Base-by-base conservation (phyloP, 371 early-diverging fungal species). In the Syncephalis plumigaleata region DNA sequence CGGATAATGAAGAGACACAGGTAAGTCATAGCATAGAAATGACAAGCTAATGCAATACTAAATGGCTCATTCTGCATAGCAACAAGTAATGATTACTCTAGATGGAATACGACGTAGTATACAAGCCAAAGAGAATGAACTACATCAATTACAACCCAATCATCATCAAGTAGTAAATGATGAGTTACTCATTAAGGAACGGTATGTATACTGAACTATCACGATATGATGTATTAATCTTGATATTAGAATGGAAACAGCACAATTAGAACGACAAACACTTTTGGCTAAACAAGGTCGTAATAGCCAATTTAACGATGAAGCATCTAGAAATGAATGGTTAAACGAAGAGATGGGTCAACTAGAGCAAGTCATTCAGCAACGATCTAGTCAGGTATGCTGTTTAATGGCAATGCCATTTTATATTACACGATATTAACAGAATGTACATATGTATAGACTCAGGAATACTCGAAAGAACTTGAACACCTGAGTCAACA, bases 261-360 rank as follows among this genome's bases (percentile, higher is more conserved):
- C 52, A 16, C 67, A 79, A 36, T 49, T 69, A 17, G 60, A 73
- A 40, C 61, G 77, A 56, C 67, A 72, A 45, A 57, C 60, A 5
- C 71, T 92, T 3, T 71, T 78, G 54, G 75, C 84, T 23, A 90
- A 86, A 56, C 90, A 88, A 56, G 88, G 87, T 3, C 78, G 93
- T 13, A 67, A 76, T 5, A 66, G 74, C 2, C 81, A 81, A 53
- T 92, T 91, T 57, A 25, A 51, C 8, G 76, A 58, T 51, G 70
- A 75, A 46, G 58, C 51, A 0, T 80, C 84, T 36, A 79, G 92
- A 38, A 88, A 91, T 54, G 51, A 51, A 3, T 90, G 80, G 78
- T 57, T 94, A 18, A 62, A 61, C 3, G 50, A 52, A 13, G 84
- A 90, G 55, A 80, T 90, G 42, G 46, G 55, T 1, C 68, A 75